phyloP scores from a whole-genome alignment of 805 yeast species.

The Huiozyma sinensis region DNA sequence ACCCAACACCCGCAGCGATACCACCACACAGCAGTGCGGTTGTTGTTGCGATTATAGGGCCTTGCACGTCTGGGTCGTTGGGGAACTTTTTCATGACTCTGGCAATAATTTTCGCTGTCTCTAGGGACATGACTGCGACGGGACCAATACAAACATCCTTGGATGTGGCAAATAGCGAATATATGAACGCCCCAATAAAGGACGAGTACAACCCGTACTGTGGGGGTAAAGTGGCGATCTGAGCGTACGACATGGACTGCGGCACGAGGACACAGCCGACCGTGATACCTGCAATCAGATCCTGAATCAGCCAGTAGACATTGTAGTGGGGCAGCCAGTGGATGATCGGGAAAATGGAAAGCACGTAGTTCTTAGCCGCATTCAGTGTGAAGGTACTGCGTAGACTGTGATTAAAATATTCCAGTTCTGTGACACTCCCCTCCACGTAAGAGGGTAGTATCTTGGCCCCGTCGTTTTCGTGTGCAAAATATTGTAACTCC shows the following conservation, averaged over 20 bases:
- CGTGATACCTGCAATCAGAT: conserved; percentile 83
- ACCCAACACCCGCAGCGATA: conserved; percentile 72
- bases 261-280: conserved; percentile 92
- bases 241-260: conserved; percentile 92
- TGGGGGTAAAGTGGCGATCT: conserved; percentile 67
- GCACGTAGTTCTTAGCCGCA: conserved; percentile 37
- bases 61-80: conserved; percentile 31
- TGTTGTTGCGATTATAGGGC: conserved; percentile 70
- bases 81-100: conserved; percentile 46
- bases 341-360: conserved; percentile 66
- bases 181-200: conserved; percentile 80
- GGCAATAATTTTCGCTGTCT: conserved; percentile 68
- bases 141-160: conserved; percentile 96
- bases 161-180: conserved; percentile 87
- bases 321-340: conserved; percentile 85
- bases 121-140: conserved; percentile 89
- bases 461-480: background rate
- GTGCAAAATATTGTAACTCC: background rate
- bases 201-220: conserved; percentile 87
- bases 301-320: conserved; percentile 65
- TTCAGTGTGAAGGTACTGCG: conserved; percentile 22
- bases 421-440: conserved; percentile 10
- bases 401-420: conserved; percentile 15
- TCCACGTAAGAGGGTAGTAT: conserved; percentile 15
- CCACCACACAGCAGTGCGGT: conserved; percentile 77